Conservation (phyloP, 345 rosid genomes). For the Syzygium aromaticum region DNA sequence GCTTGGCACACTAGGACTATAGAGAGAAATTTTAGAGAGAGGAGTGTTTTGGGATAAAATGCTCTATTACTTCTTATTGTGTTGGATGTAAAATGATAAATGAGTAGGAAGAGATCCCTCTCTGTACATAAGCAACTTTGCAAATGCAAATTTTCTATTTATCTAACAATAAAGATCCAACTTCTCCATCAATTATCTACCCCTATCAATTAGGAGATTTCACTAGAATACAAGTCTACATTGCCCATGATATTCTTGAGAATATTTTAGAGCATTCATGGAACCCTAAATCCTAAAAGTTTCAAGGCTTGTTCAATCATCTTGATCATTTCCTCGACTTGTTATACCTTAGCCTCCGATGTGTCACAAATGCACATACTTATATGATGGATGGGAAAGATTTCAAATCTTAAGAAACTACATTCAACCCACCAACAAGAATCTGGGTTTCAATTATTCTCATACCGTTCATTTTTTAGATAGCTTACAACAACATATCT, state of each 20-base stretch:
- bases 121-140: neutral
- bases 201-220: neutral
- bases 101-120: neutral
- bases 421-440: neutral
- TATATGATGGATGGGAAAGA: neutral
- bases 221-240: neutral
- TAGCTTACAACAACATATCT: neutral
- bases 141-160: neutral
- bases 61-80: neutral
- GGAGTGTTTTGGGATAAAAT: neutral
- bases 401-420: neutral
- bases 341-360: neutral
- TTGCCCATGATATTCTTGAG: neutral
- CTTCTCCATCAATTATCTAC: neutral
- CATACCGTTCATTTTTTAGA: neutral
- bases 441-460: neutral
- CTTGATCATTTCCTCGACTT: neutral
- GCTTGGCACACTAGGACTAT: neutral
- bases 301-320: fast-evolving
- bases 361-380: neutral
- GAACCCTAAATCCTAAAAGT: neutral
- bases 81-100: neutral
- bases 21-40: neutral
- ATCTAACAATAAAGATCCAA: neutral
- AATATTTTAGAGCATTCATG: neutral